Evolutionary conservation across 345 rosid species (phyloP).

Genomic region (Corymbia maculata): DNA sequence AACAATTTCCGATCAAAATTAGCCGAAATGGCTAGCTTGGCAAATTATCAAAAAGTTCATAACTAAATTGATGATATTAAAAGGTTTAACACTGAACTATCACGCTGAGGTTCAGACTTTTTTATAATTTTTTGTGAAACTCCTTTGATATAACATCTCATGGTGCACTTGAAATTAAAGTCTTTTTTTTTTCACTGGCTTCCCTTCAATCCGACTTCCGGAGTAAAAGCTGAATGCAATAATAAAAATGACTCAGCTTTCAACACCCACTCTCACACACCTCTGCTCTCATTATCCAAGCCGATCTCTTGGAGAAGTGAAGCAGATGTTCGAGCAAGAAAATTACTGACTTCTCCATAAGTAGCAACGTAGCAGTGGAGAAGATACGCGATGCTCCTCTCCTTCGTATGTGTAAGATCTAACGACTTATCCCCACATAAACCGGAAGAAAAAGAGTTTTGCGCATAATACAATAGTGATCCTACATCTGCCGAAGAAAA

Average conservation of each 20-base stretch:
- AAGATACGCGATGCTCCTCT: not conserved
- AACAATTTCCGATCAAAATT: too few species aligned
- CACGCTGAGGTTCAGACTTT: too few species aligned
- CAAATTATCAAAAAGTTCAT: too few species aligned
- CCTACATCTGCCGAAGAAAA: not conserved
- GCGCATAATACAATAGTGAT: not conserved
- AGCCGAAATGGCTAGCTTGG: too few species aligned
- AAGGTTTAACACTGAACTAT: too few species aligned
- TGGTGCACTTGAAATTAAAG: too few species aligned
- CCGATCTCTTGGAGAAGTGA: not conserved
- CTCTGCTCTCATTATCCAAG: not conserved
- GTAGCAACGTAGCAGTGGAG: not conserved
- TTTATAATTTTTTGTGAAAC: too few species aligned
- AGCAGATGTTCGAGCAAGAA: not conserved
- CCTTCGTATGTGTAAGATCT: not conserved
- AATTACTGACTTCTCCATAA: too few species aligned
- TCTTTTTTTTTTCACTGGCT: too few species aligned
- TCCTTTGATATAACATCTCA: too few species aligned
- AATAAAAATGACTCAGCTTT: too few species aligned
- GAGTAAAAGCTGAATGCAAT: not conserved
- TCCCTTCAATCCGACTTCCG: not conserved
- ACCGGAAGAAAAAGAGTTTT: not conserved
- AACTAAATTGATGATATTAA: too few species aligned
- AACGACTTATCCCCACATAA: not conserved
- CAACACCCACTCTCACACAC: not conserved